Evolutionary conservation across 108 stramenopile species (phyloP), one percentile per base, ranked within the genome.

Genomic region (Cyclostephanos invisitatus): DNA sequence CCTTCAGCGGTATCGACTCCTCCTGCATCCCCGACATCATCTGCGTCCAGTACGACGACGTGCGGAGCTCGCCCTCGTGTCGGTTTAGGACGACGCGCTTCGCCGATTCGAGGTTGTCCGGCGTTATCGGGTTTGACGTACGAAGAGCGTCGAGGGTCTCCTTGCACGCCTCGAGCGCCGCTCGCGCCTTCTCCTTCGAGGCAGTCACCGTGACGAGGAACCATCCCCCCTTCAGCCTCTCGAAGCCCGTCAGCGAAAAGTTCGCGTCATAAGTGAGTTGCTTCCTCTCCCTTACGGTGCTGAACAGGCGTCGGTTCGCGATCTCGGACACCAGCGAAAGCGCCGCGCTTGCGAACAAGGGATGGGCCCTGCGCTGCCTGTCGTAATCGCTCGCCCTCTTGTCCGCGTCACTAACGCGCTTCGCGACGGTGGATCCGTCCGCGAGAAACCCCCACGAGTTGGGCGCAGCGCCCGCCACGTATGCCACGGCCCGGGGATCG

Each of bases 181-280:
- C 81, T 62, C 96, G 91, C 14, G 96, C 98, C 44, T 97, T 97
- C 61, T 96, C 96, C 74, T 97, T 96, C 46, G 94, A 96, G 7
- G 97, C 96, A 2, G 98, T 97, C 2, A 98, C 97, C 17, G 95
- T 93, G 47, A 97, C 93, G 55, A 96, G 79, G 86, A 97, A 98
- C 93, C 94, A 98, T 22, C 96, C 94, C 54, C 98, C 98, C 62
- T 87, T 71, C 57, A 96, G 65, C n/a, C 93, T 85, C 81, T 97
- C 96, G 86, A 91, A 95, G 38, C 88, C 86, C 25, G 93, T 91
- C 9, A 96, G 87, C 7, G 93, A 91, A 70, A 98, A 97, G 84
- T 96, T 97, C 60, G 98, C 98, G 74, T 98, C 98, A 73, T 98
- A 98, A 0, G 97, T 97, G 1, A 98, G 84, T 67, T 96, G 97